Base-by-base conservation (phyloP, 1,139 yeast genomes). In the Candida anutae region DNA sequence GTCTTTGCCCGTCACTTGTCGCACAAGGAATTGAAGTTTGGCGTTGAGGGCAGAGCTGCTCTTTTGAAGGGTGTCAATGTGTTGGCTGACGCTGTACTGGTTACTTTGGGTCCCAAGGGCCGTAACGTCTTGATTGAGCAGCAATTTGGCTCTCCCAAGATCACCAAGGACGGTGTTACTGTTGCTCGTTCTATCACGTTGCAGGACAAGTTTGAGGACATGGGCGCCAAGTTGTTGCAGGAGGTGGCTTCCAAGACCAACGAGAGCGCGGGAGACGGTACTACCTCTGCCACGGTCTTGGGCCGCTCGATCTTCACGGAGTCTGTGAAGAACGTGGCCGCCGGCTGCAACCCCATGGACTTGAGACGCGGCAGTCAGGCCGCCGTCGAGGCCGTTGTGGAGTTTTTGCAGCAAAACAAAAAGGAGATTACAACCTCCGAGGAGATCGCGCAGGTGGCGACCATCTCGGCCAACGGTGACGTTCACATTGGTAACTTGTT, bases 341-440 rank as follows among this genome's bases (percentile, higher is more conserved):
- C 98, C 37, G 98, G 98, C 37, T 90, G 98, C 69, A 90, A 90
- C 71, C 98, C 98, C 53, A 93, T 90, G 97, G 98, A 90, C 55
- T 75, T 90, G 57, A 84, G 98, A 75, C 81, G 95, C 61, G 98
- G 98, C 47, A 80, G 96, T 33, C 98, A 90, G 67, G 93, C 95
- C 42, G 98, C 98, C 27, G 98, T 90, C 33, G 95, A 87, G 61
- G 94, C 94, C 25, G 95, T 90, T 32, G 95, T 90, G 42, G 77
- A 80, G 43, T 90, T 74, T 62, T 76, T 90, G 52, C 88, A 84
- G 57, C 63, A 76, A 51, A 81, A 90, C 76, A 88, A 87, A 73
- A 88, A 85, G 65, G 97, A 88, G 59, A 84, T 90, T 62, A 90
- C 98, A 52, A 88, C 97, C 36, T 77, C 93, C 37, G 95, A 80